phyloP scores from a whole-genome alignment of 2,329 filamentous ascomycete genomes.

The Phialemoniopsis sp. region DNA sequence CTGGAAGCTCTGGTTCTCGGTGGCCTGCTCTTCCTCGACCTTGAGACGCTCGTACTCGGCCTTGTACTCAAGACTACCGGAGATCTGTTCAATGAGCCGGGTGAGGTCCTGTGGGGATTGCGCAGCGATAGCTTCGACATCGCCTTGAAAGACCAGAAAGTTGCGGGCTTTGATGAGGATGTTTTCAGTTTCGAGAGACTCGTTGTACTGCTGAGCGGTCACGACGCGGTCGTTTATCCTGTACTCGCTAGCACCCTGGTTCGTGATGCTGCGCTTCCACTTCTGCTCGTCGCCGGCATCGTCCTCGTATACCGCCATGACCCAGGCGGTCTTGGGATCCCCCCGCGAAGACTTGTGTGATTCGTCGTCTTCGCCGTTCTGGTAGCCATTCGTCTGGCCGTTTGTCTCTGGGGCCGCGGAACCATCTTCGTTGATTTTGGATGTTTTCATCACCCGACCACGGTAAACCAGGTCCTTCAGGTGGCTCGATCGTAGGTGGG shows the following conservation, averaged over 20 bases:
- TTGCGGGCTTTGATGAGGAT: slow-evolving; percentile 98
- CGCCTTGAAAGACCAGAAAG: slow-evolving; percentile 96
- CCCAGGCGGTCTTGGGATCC: slow-evolving; percentile 94
- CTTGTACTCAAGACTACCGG: slow-evolving; percentile 92
- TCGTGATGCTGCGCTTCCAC: slow-evolving; percentile 95
- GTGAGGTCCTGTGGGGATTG: slow-evolving; percentile 94
- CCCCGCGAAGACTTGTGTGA: slow-evolving; percentile 63
- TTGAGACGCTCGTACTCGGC: slow-evolving; percentile 91
- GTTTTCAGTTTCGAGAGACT: slow-evolving; percentile 86
- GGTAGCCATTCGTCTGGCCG: slow-evolving; percentile 57
- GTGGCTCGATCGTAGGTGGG: slow-evolving; percentile 91
- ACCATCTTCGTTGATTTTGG: slow-evolving; percentile 87
- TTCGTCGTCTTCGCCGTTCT: slow-evolving; percentile 55
- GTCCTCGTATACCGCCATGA: slow-evolving; percentile 98
- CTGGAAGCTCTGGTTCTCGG: slow-evolving; percentile 84
- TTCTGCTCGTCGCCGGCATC: slow-evolving; percentile 91
- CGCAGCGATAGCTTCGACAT: slow-evolving; percentile 93
- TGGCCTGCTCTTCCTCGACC: slow-evolving; percentile 76
- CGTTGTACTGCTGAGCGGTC: slow-evolving; percentile 88
- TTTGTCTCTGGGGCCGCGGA: slow-evolving; percentile 57
- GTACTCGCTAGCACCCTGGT: slow-evolving; percentile 85
- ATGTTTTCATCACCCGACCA: slow-evolving; percentile 85
- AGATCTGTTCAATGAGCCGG: slow-evolving; percentile 93
- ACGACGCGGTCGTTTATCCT: slow-evolving; percentile 92
- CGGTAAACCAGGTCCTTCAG: slow-evolving; percentile 95